A percentile compares a stretch with the other conserved stretches of the same genome.
These are phyloP conservation scores for Rhizophagus clarus DNA, from an alignment of 192 early-diverging fungal species.

Conservation along the genomic window DNA sequence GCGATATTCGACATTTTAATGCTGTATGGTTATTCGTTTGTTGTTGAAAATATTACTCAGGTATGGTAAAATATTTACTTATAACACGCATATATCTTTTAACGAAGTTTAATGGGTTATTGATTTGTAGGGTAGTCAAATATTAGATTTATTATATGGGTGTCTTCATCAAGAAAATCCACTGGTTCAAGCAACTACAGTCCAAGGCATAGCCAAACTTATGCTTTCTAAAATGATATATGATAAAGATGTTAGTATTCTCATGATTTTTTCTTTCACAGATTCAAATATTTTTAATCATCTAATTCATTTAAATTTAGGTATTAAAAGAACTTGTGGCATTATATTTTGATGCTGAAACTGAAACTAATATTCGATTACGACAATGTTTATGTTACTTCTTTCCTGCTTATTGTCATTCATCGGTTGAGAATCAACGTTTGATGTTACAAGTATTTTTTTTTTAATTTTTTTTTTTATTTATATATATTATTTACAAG, in stretches of 20 bases:
- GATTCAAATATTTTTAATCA: neutral
- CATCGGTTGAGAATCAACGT: slow-evolving; percentile 70
- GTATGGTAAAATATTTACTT: neutral
- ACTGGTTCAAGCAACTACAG: slow-evolving; percentile 68
- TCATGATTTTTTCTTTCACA: neutral
- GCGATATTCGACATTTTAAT: slow-evolving; percentile 14
- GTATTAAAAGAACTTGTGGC: slow-evolving; percentile 75
- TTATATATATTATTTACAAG: neutral
- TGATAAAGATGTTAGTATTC: slow-evolving; percentile 41
- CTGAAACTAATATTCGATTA: slow-evolving; percentile 64
- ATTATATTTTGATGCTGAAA: slow-evolving; percentile 80
- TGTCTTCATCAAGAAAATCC: slow-evolving; percentile 59
- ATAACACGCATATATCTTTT: slow-evolving; percentile 50
- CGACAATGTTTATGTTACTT: slow-evolving; percentile 91
- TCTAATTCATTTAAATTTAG: slow-evolving; percentile 41
- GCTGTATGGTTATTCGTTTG: neutral
- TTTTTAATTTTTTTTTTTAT: neutral
- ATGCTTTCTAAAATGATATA: slow-evolving; percentile 51
- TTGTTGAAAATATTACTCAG: neutral
- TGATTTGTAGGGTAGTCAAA: slow-evolving; percentile 40
- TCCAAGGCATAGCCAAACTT: slow-evolving; percentile 78
- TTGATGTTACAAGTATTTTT: slow-evolving; percentile 60
- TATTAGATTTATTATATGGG: slow-evolving; percentile 53
- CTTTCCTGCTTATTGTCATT: slow-evolving; percentile 82
- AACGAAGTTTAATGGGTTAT: slow-evolving; percentile 11